Conservation (phyloP, 495 filamentous ascomycete species). For the Wilcoxina mikolae region DNA sequence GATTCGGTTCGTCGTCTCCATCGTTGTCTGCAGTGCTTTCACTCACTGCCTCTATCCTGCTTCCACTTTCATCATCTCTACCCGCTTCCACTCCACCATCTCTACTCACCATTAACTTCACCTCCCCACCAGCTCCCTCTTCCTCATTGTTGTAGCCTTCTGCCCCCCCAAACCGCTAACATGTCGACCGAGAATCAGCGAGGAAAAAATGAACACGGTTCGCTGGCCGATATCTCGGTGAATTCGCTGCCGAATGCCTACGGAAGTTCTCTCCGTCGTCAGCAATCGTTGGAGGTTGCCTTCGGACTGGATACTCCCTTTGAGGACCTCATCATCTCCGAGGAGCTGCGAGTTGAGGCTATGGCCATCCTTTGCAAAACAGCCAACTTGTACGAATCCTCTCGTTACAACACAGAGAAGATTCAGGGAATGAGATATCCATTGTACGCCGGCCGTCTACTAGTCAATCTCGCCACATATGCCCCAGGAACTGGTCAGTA, state of each 20-base stretch:
- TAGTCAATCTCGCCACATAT: background rate
- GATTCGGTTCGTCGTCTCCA: background rate
- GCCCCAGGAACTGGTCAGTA: background rate
- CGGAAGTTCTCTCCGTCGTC: background rate
- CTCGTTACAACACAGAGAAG: background rate
- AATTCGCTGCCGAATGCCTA: background rate
- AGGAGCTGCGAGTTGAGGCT: background rate
- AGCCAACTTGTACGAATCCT: background rate
- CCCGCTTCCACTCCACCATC: background rate
- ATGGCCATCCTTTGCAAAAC: background rate
- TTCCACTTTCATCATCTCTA: background rate
- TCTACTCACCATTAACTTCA: background rate
- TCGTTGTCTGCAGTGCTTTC: background rate
- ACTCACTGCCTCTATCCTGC: background rate
- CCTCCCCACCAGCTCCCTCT: no score
- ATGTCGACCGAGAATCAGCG: no score
- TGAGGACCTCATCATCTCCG: background rate
- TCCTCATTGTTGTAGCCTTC: no score
- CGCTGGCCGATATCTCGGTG: no score
- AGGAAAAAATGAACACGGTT: no score
- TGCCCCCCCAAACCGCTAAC: no score
- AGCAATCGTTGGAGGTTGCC: background rate
- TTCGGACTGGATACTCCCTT: background rate
- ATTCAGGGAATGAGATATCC: background rate
- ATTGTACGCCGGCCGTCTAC: background rate